Evolutionary conservation across 208 protist genomes (phyloP).

Genomic region (Polymyxa betae): DNA sequence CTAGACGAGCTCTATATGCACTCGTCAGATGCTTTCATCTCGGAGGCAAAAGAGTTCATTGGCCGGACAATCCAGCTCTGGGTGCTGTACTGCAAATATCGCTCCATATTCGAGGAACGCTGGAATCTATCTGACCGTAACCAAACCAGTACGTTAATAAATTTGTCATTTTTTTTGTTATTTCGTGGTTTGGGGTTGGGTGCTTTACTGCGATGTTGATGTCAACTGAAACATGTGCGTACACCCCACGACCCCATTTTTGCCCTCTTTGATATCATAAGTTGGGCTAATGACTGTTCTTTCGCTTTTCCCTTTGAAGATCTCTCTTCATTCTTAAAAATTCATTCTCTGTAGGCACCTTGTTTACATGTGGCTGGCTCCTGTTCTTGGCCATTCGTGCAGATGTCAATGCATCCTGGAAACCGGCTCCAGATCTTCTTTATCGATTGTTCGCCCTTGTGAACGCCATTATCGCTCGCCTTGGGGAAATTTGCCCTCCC

Average conservation of each 20-base stretch:
- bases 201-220: too few species aligned
- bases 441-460: not conserved
- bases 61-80: slow-evolving; percentile 19
- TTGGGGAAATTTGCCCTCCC: not conserved
- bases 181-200: too few species aligned
- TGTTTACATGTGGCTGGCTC: slow-evolving; percentile 35
- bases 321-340: too few species aligned
- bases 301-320: too few species aligned
- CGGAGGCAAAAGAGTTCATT: not conserved
- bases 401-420: not conserved
- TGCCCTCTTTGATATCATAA: not conserved
- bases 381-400: slow-evolving; percentile 23
- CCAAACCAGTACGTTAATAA: not conserved
- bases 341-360: too few species aligned
- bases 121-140: not conserved
- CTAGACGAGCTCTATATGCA: not conserved
- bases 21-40: not conserved
- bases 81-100: slow-evolving; percentile 47
- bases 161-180: too few species aligned
- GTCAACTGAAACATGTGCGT: not conserved
- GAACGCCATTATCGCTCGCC: not conserved
- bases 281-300: not conserved
- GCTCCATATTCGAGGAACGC: not conserved
- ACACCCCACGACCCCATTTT: not conserved
- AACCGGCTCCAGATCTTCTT: not conserved